Percentiles rank a stretch among this genome's conserved stretches.
Evolutionary conservation across 441 rosid genomes (phyloP).

Genomic region (Gossypium lobatum): DNA sequence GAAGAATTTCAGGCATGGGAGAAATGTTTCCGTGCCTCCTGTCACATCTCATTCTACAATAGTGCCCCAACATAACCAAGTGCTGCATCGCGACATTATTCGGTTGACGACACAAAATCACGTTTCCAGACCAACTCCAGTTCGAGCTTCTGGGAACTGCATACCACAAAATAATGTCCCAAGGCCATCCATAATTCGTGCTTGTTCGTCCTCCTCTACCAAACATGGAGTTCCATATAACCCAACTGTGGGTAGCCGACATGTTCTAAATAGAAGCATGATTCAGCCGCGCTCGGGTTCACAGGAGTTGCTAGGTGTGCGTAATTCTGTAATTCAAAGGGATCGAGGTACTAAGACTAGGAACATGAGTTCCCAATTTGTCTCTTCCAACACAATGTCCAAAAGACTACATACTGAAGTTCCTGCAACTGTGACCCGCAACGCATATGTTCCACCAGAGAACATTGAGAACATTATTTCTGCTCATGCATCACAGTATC

Average conservation of each 20-base stretch:
- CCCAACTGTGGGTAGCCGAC: constrained; percentile 22
- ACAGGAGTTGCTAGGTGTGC: constrained; percentile 26
- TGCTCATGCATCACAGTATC: constrained; percentile 21
- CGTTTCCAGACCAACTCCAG: constrained; percentile 9
- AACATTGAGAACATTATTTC: constrained; percentile 5
- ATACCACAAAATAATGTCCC: constrained; percentile 18
- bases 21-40: constrained; percentile 18
- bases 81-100: constrained; percentile 18
- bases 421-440: constrained; percentile 11
- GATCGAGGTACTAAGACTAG: constrained; percentile 22
- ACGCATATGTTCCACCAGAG: constrained; percentile 24
- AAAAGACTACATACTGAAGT: constrained; percentile 19
- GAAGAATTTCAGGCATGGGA: constrained; percentile 38
- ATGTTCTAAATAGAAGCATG: constrained; percentile 17
- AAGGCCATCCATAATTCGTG: constrained; percentile 19
- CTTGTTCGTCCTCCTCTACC: constrained; percentile 42
- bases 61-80: constrained; percentile 24
- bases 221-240: constrained; percentile 22
- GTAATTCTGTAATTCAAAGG: constrained; percentile 25
- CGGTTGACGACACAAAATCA: constrained; percentile 18
- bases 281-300: constrained; percentile 12
- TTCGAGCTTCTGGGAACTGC: constrained; percentile 2
- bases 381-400: constrained; percentile 24
- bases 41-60: constrained; percentile 14
- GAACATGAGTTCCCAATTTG: constrained; percentile 20